Percentiles rank a stretch among this genome's conserved stretches.
phyloP scores from a whole-genome alignment of 2,329 filamentous ascomycete species.

The Fusarium xylarioides region DNA sequence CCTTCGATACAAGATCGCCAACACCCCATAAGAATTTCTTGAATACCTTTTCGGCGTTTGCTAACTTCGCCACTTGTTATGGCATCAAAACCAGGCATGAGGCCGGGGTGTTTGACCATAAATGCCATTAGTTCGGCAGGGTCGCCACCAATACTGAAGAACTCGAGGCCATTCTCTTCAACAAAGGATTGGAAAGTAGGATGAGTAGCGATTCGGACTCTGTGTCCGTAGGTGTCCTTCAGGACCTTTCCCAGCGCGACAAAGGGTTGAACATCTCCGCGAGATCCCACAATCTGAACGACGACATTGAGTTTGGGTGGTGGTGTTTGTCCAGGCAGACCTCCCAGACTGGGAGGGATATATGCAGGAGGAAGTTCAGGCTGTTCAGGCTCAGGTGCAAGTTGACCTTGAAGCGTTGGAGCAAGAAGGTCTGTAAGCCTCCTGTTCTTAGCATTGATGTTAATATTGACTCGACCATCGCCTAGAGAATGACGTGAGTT shows the following conservation, averaged over 20 bases:
- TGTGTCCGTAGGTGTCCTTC: constrained; percentile 72
- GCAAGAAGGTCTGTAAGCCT: constrained; percentile 73
- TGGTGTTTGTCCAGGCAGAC: constrained; percentile 64
- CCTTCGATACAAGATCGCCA: constrained; percentile 88
- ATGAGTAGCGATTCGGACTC: constrained; percentile 79
- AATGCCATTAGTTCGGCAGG: constrained; percentile 83
- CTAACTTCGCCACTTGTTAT: constrained; percentile 80
- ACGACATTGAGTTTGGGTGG: constrained; percentile 73
- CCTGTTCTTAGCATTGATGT: constrained; percentile 75
- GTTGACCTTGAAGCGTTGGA: constrained; percentile 68
- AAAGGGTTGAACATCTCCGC: constrained; percentile 81
- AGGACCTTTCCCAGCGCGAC: constrained; percentile 73
- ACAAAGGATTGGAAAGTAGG: constrained; percentile 74
- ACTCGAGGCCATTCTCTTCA: constrained; percentile 75
- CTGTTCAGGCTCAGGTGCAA: constrained; percentile 58
- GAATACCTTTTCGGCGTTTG: constrained; percentile 77
- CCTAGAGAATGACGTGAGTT: constrained; percentile 52
- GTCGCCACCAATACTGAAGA: constrained; percentile 80
- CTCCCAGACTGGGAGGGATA: constrained; percentile 77
- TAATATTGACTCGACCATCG: constrained; percentile 82
- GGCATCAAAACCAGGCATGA: constrained; percentile 84
- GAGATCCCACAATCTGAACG: constrained; percentile 78
- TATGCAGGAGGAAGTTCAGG: constrained; percentile 69
- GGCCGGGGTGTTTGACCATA: constrained; percentile 88
- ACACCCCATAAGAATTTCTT: constrained; percentile 82